A percentile compares a stretch with the other conserved stretches of the same genome.
Evolutionary conservation across 73 alveolate species (phyloP).

Genomic region (Tetrahymena malaccensis): DNA sequence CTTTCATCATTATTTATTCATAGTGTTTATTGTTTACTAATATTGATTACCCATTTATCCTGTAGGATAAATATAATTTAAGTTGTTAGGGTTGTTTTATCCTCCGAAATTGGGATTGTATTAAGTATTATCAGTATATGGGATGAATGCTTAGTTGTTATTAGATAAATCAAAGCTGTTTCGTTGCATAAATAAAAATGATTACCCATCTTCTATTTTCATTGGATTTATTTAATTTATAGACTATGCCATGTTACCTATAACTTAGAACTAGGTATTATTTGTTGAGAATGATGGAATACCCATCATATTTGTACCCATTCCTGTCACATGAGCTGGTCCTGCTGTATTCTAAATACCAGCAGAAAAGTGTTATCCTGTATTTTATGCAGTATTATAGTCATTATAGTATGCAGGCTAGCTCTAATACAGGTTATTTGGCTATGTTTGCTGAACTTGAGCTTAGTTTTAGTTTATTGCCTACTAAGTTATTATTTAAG

Average conservation of each 20-base stretch:
- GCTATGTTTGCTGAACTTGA: not conserved
- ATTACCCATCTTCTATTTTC: not conserved
- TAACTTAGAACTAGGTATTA: not conserved
- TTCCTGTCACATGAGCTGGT: not conserved
- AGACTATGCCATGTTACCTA: not conserved
- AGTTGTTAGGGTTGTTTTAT: not conserved
- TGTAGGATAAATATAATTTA: not conserved
- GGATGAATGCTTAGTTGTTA: not conserved
- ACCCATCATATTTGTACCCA: not conserved
- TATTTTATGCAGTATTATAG: not conserved
- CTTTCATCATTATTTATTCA: not conserved
- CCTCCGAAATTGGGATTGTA: not conserved
- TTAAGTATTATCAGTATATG: not conserved
- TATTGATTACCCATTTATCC: not conserved
- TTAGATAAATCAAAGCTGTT: not conserved
- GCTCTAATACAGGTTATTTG: not conserved
- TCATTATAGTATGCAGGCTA: not conserved
- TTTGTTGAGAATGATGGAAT: not conserved
- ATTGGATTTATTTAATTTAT: not conserved
- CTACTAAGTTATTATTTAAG: not conserved
- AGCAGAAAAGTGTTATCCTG: not conserved
- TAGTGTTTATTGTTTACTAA: not conserved
- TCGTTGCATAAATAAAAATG: not conserved
- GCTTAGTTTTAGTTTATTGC: not conserved
- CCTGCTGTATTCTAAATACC: not conserved